Base-by-base conservation (phyloP, 331 rosid genomes). In the Pyracantha coccinea region DNA sequence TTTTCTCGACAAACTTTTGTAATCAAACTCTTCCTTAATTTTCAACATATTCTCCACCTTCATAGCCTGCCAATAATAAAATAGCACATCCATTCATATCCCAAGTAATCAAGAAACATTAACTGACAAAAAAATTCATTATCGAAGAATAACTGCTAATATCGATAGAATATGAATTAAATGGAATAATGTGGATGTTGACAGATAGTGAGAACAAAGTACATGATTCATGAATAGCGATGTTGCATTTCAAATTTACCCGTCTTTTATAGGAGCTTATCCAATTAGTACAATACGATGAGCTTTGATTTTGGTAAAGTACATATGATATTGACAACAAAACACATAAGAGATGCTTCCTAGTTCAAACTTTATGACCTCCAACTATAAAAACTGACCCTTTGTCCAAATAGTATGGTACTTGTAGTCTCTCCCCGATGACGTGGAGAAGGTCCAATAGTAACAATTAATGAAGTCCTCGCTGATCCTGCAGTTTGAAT, bases 371-470 rank as follows among this genome's bases (percentile, higher is more conserved):
- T 47, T 72, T 19, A 63, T 53, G 66, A 61, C 74, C 58, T 61
- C 64, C 59, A 21, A 44, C 61, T 27, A 80, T 72, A 68, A 81
- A 80, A 79, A 77, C 97, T 75, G 64, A 94, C 99, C 97, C 99
- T 85, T 83, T 95, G 99, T 57, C 99, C 99, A 74, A 95, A 95
- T 77, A 89, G 75, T 78, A 95, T 95, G 80, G 99, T 95, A 84
- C 97, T 92, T 23, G 97, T 71, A 78, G 99, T 95, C 88, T 95
- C 99, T 82, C 99, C 99, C 69, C 97, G 92, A 83, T 95, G 99
- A 33, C 96, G 97, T 68, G 97, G 99, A 73, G 97, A 95, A 54
- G 99, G 99, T 54, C 97, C 99, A 82, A 95, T 88, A 60, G 99
- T 95, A 86, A 95, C 95, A 85, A 95, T 88, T 80, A 95, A 64